Percentiles rank a stretch among this genome's conserved stretches.
These are phyloP conservation scores for Epichloe uncinata DNA, from an alignment of 2,329 filamentous ascomycete species.

Conservation along the genomic window DNA sequence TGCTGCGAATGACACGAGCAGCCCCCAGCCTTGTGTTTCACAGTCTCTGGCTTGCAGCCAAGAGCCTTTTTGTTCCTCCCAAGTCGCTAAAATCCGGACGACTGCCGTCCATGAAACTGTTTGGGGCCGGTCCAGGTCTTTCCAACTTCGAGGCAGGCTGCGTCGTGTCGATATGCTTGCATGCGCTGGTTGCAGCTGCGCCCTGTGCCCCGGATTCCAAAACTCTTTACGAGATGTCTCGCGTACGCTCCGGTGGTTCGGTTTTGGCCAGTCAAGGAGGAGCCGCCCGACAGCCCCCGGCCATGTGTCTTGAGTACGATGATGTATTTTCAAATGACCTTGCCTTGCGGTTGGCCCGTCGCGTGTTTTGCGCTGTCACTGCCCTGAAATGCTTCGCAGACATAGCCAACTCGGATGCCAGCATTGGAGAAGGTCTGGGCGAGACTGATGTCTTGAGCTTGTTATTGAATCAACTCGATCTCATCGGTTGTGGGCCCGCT, in stretches of 20 bases:
- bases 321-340: constrained; percentile 50
- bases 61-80: constrained; percentile 47
- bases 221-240: constrained; percentile 45
- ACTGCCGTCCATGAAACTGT: constrained; percentile 12
- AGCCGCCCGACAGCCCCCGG: constrained; percentile 31
- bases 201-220: constrained; percentile 35
- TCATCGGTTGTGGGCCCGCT: constrained; percentile 30
- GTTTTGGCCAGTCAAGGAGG: constrained; percentile 33
- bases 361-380: constrained; percentile 44
- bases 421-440: constrained; percentile 16
- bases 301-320: constrained; percentile 46
- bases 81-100: constrained; percentile 27
- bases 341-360: constrained; percentile 42
- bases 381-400: constrained; percentile 38
- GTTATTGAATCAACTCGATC: constrained; percentile 40
- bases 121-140: constrained; percentile 5
- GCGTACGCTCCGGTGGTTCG: constrained; percentile 41
- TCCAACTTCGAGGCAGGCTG: constrained; percentile 37
- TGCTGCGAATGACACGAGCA: constrained; percentile 44
- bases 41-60: constrained; percentile 50
- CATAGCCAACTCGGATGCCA: constrained; percentile 24
- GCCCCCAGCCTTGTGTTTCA: constrained; percentile 47
- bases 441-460: constrained; percentile 32
- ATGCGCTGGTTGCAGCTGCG: constrained; percentile 46
- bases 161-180: constrained; percentile 46